These are phyloP conservation scores for Sporopachydermia quercuum DNA, from an alignment of 805 yeast species.

Conservation along the genomic window DNA sequence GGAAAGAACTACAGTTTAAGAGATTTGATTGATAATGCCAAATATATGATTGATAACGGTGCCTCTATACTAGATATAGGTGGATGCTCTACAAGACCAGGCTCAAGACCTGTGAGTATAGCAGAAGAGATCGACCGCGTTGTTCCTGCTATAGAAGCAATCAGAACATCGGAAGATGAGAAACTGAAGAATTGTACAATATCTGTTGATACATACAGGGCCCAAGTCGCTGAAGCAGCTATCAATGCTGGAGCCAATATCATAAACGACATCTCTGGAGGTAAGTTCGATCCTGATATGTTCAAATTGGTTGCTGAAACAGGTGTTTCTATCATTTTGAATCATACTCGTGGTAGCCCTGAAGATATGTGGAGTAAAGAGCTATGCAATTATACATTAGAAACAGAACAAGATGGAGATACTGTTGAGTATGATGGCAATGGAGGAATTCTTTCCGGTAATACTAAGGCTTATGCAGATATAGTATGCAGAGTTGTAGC, in stretches of 20 bases:
- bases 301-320: conserved; percentile 52
- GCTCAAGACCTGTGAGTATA: conserved; percentile 42
- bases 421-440: conserved; percentile 21
- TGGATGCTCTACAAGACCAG: conserved; percentile 90
- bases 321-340: conserved; percentile 59
- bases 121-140: conserved; percentile 63
- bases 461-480: conserved; percentile 12
- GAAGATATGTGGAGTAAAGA: conserved; percentile 40
- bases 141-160: conserved; percentile 48
- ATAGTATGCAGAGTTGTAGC: conserved; percentile 42
- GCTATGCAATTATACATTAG: conserved; percentile 34
- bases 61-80: conserved; percentile 84
- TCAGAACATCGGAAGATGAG: conserved; percentile 29
- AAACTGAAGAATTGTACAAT: conserved; percentile 32
- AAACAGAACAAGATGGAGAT: conserved; percentile 22
- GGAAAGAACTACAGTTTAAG: conserved; percentile 30
- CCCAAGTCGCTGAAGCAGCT: conserved; percentile 56
- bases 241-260: conserved; percentile 75
- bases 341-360: conserved; percentile 78
- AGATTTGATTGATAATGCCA: conserved; percentile 30
- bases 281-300: conserved; percentile 51
- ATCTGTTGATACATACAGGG: conserved; percentile 81
- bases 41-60: conserved; percentile 36
- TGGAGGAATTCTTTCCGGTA: conserved; percentile 14
- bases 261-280: conserved; percentile 82